These are phyloP conservation scores for Candida tibetensis DNA, from an alignment of 805 yeast species.

Conservation along the genomic window DNA sequence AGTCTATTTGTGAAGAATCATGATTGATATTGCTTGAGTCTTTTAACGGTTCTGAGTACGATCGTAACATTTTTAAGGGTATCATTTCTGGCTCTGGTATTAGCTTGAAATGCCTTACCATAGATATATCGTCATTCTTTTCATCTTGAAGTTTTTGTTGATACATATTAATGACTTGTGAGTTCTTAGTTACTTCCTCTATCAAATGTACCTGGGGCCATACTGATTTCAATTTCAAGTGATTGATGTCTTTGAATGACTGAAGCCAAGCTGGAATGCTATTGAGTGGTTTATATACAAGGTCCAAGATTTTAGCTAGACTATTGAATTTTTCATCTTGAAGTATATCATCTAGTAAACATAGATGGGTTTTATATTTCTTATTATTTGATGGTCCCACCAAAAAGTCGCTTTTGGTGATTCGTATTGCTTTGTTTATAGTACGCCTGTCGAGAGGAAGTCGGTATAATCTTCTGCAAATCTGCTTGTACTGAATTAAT, in stretches of 20 bases:
- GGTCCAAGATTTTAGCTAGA: constrained; percentile 26
- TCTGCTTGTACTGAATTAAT: constrained; percentile 17
- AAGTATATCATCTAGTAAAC: constrained; percentile 25
- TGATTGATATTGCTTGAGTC: too few relatives aligned
- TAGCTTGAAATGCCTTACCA: constrained; percentile 12
- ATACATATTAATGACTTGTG: constrained; percentile 14
- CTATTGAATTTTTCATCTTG: constrained; percentile 24
- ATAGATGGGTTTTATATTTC: constrained; percentile 9
- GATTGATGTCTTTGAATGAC: constrained; percentile 19
- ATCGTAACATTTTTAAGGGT: background rate
- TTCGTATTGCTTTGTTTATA: background rate
- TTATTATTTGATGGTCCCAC: constrained; percentile 4
- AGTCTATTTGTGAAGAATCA: background rate
- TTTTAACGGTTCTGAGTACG: background rate
- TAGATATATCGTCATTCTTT: constrained; percentile 11
- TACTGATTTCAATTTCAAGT: constrained; percentile 17
- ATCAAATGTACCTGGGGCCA: constrained; percentile 40
- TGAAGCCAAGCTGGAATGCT: constrained; percentile 19
- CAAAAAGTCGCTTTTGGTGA: constrained; percentile 10
- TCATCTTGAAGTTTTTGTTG: constrained; percentile 13
- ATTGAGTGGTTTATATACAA: constrained; percentile 20
- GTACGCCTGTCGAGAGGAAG: constrained; percentile 28
- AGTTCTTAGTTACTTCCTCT: constrained; percentile 20
- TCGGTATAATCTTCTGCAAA: constrained; percentile 24
- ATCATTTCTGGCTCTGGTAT: background rate